These are phyloP conservation scores for Podila clonocystis DNA, from an alignment of 192 early-diverging fungal species.

Conservation along the genomic window DNA sequence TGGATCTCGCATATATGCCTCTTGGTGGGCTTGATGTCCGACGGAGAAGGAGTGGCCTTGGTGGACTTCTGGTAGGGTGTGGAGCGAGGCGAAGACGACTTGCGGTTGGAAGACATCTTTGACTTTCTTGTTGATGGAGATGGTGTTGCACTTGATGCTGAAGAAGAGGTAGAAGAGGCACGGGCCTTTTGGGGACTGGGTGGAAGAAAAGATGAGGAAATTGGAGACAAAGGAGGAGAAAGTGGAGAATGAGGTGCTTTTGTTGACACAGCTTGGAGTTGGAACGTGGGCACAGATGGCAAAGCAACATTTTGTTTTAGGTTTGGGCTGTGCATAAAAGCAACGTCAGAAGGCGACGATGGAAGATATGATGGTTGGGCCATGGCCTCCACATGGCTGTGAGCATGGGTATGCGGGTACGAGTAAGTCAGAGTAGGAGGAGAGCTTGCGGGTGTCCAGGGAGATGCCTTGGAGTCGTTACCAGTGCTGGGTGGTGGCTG, in stretches of 20 bases:
- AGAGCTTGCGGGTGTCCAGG: too few relatives aligned
- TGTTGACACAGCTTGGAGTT: not conserved
- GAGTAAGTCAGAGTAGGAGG: too few relatives aligned
- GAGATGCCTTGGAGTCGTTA: too few relatives aligned
- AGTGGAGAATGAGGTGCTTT: not conserved
- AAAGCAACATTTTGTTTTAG: too few relatives aligned
- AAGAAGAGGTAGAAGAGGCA: not conserved
- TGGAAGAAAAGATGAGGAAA: not conserved
- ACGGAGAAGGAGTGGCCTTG: not conserved
- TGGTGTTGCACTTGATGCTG: not conserved
- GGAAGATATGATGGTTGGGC: too few relatives aligned
- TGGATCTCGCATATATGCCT: not conserved
- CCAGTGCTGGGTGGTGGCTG: too few relatives aligned
- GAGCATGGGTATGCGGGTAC: too few relatives aligned
- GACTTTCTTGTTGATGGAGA: not conserved
- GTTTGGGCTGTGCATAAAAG: too few relatives aligned
- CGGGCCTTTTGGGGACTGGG: not conserved
- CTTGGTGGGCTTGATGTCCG: not conserved
- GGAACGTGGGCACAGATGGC: not conserved
- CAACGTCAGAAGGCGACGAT: too few relatives aligned
- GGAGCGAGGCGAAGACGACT: not conserved
- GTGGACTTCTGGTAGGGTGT: too few relatives aligned
- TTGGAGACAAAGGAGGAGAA: not conserved
- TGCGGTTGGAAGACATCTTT: not conserved
- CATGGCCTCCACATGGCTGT: too few relatives aligned